Evolutionary conservation across 2,329 filamentous ascomycete species (phyloP).

Genomic region (Claviceps sp.): DNA sequence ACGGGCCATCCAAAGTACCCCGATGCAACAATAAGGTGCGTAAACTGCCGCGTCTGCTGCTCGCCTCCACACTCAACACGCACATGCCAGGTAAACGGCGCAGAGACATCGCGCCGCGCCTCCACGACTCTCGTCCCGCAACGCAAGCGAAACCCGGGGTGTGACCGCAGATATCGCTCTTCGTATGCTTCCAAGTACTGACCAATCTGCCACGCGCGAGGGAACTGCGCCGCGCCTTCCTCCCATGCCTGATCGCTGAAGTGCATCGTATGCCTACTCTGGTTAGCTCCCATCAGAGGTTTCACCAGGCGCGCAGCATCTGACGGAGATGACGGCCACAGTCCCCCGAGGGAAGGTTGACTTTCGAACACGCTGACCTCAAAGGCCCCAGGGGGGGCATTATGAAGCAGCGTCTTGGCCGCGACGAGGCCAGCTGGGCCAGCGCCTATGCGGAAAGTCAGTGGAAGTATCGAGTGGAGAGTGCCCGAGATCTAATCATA

Average conservation of each 20-base stretch:
- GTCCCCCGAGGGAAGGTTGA: constrained; percentile 52
- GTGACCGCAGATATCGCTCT: constrained; percentile 37
- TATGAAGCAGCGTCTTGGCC: constrained; percentile 58
- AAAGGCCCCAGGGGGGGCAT: constrained; percentile 41
- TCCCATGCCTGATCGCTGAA: constrained; percentile 64
- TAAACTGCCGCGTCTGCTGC: constrained; percentile 41
- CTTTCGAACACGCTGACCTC: constrained; percentile 58
- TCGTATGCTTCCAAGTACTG: constrained; percentile 55
- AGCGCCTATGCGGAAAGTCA: constrained; percentile 34
- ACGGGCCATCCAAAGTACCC: constrained; percentile 59
- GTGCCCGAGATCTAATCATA: too few relatives aligned
- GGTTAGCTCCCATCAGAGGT: constrained; percentile 58
- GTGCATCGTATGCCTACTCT: constrained; percentile 63
- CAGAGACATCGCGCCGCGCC: constrained; percentile 18
- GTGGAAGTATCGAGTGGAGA: not conserved
- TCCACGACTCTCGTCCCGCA: constrained; percentile 34
- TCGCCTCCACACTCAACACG: constrained; percentile 20
- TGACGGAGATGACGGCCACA: constrained; percentile 51
- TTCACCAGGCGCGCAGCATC: constrained; percentile 42
- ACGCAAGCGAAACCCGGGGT: constrained; percentile 28
- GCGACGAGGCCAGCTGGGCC: constrained; percentile 56
- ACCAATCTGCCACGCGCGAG: constrained; percentile 64
- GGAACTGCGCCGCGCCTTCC: constrained; percentile 47
- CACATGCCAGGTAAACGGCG: constrained; percentile 27
- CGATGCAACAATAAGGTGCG: constrained; percentile 58